Evolutionary conservation across 306 rosid genomes (phyloP).

Genomic region (Ziziphus jujuba): DNA sequence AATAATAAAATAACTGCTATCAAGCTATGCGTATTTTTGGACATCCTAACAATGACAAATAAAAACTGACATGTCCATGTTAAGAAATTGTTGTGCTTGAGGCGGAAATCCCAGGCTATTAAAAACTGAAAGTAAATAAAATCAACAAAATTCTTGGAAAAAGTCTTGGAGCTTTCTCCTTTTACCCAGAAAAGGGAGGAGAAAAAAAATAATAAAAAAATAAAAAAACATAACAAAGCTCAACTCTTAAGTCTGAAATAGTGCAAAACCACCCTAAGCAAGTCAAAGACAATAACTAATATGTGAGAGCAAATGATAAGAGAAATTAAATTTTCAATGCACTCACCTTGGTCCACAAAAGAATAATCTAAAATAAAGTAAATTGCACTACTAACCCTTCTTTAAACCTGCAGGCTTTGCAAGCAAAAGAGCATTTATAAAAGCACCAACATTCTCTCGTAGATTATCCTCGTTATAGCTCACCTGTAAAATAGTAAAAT

Average conservation of each 20-base stretch:
- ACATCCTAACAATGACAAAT: too few relatives aligned
- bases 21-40: not conserved
- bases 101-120: not conserved
- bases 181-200: too few relatives aligned
- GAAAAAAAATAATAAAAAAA: too few relatives aligned
- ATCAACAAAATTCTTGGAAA: too few relatives aligned
- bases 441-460: conserved; percentile 93
- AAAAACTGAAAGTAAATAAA: not conserved
- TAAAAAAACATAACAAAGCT: too few relatives aligned
- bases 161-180: too few relatives aligned
- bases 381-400: conserved; percentile 66
- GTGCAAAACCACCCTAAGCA: not conserved
- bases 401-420: conserved; percentile 92
- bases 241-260: not conserved
- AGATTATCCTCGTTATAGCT: conserved; percentile 71
- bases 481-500: conserved; percentile 43
- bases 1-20: not conserved
- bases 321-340: not conserved
- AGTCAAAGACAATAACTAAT: not conserved
- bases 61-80: too few relatives aligned
- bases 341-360: not conserved
- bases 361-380: not conserved
- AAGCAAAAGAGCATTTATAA: conserved; percentile 77
- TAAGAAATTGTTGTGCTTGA: not conserved
- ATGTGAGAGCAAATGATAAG: too few relatives aligned